A percentile compares a stretch with the other conserved stretches of the same genome.
phyloP scores from a whole-genome alignment of 352 stramenopile species.

The Thalassiosira oceanica region DNA sequence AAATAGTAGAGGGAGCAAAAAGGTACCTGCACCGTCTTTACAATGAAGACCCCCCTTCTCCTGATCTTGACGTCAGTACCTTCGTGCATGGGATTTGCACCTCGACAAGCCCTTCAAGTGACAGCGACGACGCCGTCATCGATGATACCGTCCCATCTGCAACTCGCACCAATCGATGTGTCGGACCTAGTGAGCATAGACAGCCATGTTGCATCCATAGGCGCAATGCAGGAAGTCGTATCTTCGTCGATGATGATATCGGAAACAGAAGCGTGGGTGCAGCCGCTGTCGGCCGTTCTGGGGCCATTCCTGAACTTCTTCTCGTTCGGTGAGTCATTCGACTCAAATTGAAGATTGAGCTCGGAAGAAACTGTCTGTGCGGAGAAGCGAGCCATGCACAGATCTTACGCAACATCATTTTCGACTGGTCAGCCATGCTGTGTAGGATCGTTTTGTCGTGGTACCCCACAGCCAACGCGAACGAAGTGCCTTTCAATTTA shows the following conservation, averaged over 20 bases:
- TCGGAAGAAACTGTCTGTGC: no score
- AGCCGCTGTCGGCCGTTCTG: conserved; percentile 60
- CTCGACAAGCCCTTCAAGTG: background rate
- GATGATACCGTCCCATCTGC: conserved; percentile 6
- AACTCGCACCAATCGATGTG: conserved; percentile 9
- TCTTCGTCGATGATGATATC: conserved; percentile 59
- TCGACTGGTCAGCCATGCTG: no score
- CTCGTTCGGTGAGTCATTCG: no score
- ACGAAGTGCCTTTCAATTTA: conserved; percentile 80
- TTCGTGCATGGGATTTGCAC: conserved; percentile 11
- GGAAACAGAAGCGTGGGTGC: conserved; percentile 77
- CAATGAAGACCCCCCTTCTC: no score
- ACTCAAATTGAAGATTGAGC: no score
- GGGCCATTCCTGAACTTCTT: conserved; percentile 76
- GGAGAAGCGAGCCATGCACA: no score
- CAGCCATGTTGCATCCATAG: background rate
- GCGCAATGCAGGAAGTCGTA: background rate
- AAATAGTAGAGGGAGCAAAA: no score
- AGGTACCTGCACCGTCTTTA: no score
- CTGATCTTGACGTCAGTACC: background rate
- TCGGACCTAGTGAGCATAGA: background rate
- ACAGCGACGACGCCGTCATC: background rate
- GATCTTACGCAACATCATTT: no score
- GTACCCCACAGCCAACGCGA: conserved; percentile 82
- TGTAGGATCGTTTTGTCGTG: conserved; percentile 79